Base-by-base conservation (phyloP, 1,284 basidiomycete genomes). In the Cutaneotrichosporon mucoides region DNA sequence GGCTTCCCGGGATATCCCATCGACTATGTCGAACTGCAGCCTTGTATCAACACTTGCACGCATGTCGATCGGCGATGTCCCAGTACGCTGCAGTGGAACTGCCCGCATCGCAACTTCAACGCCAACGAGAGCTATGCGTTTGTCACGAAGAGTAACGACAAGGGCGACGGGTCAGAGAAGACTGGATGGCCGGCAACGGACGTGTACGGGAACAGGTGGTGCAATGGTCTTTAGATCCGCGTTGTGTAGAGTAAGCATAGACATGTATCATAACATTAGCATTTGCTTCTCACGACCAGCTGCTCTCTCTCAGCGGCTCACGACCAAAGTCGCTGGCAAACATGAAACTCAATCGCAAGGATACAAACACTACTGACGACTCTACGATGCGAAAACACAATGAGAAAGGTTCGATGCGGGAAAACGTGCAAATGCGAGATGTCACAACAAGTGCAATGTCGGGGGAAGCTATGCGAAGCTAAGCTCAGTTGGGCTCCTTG, bases 201-300 rank as follows among this genome's bases (percentile, higher is more conserved):
- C 75, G 71, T 70, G 50, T 90, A 82, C 81, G 89, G 89, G n/a
- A 88, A 88, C 69, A 82, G 88, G 34, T 91, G 88, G 87, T 91
- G 89, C 76, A 88, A 86, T 69, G 62, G 90, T 10, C 35, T 50
- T 33, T 47, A 47, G 46, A 47, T 13, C 8, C 8, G 11, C 16
- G 36, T 50, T 36, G 37, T 24, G 24, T 24, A 24, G 24, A 24
- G 24, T 33, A 40, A 11, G 38, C 38, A 40, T 40, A 40, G 15
- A 12, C 8, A 50, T 50, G 49, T 50, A 50, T 50, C 49, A 37
- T 40, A 40, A 8, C 38, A 40, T 12, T 40, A 12, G 38, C 9
- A 8, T 9, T 40, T 40, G 9, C 12, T 40, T 40, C 38, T 41
- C 40, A 24, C 24, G 24, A 24, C 24, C 24, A 24, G 24, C 24